Base-by-base conservation (phyloP, 108 stramenopile genomes). In the Nannochloropsis oceanica region DNA sequence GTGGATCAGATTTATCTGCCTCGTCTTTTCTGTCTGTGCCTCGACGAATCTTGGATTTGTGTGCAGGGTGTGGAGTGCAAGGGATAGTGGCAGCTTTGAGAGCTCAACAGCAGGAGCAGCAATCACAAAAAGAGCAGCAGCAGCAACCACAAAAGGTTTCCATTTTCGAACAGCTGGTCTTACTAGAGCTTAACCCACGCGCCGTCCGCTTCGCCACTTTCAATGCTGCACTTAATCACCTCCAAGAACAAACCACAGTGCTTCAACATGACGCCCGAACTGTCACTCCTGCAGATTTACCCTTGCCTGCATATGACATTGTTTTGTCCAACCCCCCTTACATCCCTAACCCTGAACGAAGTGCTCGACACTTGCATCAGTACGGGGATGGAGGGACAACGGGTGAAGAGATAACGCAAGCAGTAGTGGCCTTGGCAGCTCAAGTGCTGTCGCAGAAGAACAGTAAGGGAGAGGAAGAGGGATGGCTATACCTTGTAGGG, bases 11-110 rank as follows among this genome's bases (percentile, higher is more conserved):
- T 34, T 34, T 5, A 34, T 5, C 34, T 34, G 1, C 34, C 5
- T 34, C 34, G 34, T 34, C 34, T 34, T 34, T 34, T 34, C 5
- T 34, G 34, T 5, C 34, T 34, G 34, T 10, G 79, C 18, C 59
- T 20, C 83, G 46, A 26, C 44, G 26, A 80, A 44, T 88, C 12
- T 81, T 88, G 43, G 87, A 88, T 26, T 22, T 88, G 25, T 88
- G 87, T 81, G 81, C 84, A 42, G 87, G 87, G 25, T 84, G 84
- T 8, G 87, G 84, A 24, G 84, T 88, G 22, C 87, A 88, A 50
- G 87, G 87, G 14, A 88, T 88, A 43, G 84, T 81, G 24, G 87
- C 87, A 42, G 84, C 81, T 14, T 59, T 80, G 14, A 7, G 59
- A 18, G 2, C 59, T 9, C 59, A n/a, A n/a, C 18, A n/a, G 9